Conservation (phyloP, 1,284 basidiomycete species). For the Puccinia horiana region DNA sequence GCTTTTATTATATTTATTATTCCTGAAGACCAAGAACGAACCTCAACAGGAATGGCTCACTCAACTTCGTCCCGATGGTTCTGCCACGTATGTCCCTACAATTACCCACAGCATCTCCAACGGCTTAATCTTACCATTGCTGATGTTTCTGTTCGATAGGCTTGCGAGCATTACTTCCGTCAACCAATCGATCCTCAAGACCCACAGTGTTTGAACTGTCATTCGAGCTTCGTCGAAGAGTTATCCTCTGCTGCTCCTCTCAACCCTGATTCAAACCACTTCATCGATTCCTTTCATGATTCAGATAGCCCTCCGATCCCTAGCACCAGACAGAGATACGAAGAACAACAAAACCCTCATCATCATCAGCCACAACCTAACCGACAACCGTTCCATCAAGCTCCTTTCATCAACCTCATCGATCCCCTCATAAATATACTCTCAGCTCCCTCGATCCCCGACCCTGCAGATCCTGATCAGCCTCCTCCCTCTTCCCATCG, state of each 20-base stretch:
- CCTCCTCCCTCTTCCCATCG: not conserved
- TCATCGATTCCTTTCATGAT: slow-evolving; percentile 17
- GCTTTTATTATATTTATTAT: no score
- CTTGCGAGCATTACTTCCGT: slow-evolving; percentile 9
- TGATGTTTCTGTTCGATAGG: not conserved
- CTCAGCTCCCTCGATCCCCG: slow-evolving; percentile 15
- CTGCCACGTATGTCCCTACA: not conserved
- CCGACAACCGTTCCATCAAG: not conserved
- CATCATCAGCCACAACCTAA: slow-evolving; percentile 11
- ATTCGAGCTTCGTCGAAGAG: slow-evolving; percentile 48
- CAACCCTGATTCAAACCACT: not conserved
- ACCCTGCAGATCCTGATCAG: slow-evolving; percentile 3
- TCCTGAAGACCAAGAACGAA: slow-evolving; percentile 5
- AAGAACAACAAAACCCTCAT: slow-evolving; percentile 20
- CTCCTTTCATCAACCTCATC: slow-evolving; percentile 34
- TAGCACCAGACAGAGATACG: slow-evolving; percentile 41
- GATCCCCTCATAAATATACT: slow-evolving; percentile 32
- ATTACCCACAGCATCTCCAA: not conserved
- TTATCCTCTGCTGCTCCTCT: not conserved
- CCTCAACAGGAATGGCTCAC: not conserved
- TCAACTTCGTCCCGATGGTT: not conserved
- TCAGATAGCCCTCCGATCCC: slow-evolving; percentile 42
- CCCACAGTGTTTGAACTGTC: slow-evolving; percentile 34
- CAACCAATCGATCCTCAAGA: slow-evolving; percentile 29
- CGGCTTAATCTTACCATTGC: not conserved